Conservation (phyloP, 148 eudicot species). For the Silene uniflora region DNA sequence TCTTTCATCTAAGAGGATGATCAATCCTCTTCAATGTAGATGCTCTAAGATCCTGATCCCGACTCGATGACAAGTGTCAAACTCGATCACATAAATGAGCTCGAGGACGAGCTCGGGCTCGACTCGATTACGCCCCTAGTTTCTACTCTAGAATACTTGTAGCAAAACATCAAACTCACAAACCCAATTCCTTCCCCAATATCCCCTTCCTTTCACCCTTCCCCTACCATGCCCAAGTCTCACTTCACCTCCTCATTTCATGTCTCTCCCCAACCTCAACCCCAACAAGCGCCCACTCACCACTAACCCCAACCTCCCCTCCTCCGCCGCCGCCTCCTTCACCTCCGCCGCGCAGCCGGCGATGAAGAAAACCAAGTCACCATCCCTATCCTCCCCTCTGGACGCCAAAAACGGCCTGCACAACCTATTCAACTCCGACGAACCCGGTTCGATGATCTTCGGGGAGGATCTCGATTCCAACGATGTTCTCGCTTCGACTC, state of each 20-base stretch:
- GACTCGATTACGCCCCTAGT: too few species aligned
- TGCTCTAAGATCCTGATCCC: too few species aligned
- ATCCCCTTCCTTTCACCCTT: neutral
- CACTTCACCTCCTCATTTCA: conserved; percentile 26
- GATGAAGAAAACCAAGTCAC: conserved; percentile 31
- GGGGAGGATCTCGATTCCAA: conserved; percentile 25
- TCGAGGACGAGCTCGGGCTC: too few species aligned
- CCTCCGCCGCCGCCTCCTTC: neutral
- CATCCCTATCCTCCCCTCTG: neutral
- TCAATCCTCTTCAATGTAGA: too few species aligned
- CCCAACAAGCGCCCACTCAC: conserved; percentile 31
- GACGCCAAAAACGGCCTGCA: conserved; percentile 24
- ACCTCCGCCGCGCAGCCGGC: conserved; percentile 7
- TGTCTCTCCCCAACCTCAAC: conserved; percentile 30
- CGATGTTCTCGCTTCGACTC: neutral
- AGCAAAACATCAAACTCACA: neutral
- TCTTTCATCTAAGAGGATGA: too few species aligned
- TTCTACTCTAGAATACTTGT: neutral
- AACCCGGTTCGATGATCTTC: conserved; percentile 18
- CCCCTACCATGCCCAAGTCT: conserved; percentile 10
- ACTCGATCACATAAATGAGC: too few species aligned
- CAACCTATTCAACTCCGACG: neutral
- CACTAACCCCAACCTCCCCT: neutral
- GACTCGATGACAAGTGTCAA: too few species aligned
- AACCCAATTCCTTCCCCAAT: neutral